Conservation (phyloP, 306 rosid genomes). For the Clitoria ternatea region DNA sequence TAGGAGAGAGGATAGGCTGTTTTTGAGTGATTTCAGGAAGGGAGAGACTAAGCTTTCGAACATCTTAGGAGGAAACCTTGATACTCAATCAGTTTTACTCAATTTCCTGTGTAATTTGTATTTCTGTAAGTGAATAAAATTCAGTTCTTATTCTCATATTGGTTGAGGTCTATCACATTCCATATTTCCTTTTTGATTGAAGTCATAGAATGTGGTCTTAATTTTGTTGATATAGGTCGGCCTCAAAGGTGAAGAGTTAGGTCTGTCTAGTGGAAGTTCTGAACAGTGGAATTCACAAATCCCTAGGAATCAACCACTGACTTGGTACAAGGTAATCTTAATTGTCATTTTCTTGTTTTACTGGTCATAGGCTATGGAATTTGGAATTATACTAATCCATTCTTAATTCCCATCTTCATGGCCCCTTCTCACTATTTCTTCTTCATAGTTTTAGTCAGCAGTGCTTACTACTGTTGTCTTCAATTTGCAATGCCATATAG, state of each 20-base stretch:
- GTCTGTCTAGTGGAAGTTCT: slow-evolving; percentile 59
- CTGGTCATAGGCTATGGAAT: not conserved
- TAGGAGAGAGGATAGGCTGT: too few relatives aligned
- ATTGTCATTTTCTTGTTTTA: not conserved
- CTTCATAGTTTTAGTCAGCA: not conserved
- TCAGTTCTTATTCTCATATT: too few relatives aligned
- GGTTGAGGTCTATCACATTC: not conserved
- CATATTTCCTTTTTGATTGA: not conserved
- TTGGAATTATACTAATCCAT: not conserved
- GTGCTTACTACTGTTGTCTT: not conserved
- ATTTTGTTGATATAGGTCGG: slow-evolving; percentile 60
- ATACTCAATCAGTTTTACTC: too few relatives aligned
- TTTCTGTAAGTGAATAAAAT: too few relatives aligned
- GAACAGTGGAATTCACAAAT: slow-evolving; percentile 58
- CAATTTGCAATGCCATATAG: not conserved
- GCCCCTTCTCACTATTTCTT: not conserved
- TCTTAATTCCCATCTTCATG: not conserved
- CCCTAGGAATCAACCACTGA: slow-evolving; percentile 80
- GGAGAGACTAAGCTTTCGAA: too few relatives aligned
- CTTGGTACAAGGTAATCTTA: slow-evolving; percentile 85
- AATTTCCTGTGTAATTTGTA: too few relatives aligned
- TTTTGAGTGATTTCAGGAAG: too few relatives aligned
- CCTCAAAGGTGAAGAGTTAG: slow-evolving; percentile 76
- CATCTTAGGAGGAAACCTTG: too few relatives aligned
- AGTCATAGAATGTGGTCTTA: not conserved